phyloP scores from a whole-genome alignment of 495 filamentous ascomycete genomes.

The Mytilinidion resinicola region DNA sequence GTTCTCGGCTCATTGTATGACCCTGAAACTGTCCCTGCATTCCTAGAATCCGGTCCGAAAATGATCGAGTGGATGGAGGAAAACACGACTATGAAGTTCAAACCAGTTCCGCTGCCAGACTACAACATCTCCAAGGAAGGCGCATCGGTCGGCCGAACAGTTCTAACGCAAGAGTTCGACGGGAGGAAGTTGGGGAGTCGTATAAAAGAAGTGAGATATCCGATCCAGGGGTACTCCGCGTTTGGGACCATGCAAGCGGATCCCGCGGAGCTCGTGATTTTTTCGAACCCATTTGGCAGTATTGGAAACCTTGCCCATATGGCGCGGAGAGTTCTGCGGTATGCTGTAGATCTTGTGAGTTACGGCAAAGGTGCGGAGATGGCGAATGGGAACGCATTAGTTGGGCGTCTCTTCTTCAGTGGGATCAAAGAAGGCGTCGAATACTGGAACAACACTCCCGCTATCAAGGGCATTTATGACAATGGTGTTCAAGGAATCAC shows the following conservation, averaged over 20 bases:
- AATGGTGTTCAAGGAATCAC: conserved; percentile 6
- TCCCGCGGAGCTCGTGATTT: not conserved
- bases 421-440: not conserved
- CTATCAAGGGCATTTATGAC: conserved; percentile 1
- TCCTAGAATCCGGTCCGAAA: conserved; percentile 24
- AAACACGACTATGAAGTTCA: conserved; percentile 9
- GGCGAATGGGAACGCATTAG: conserved; percentile 7
- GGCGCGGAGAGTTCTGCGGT: not conserved
- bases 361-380: not conserved
- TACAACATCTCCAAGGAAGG: conserved; percentile 17
- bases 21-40: conserved; percentile 10
- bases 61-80: conserved; percentile 25
- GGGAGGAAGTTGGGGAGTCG: conserved; percentile 19
- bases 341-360: not conserved
- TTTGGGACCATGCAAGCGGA: not conserved
- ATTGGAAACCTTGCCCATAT: not conserved
- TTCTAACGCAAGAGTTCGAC: conserved; percentile 25
- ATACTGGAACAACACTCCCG: not conserved
- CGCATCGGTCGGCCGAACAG: conserved; percentile 10
- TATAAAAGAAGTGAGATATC: not conserved
- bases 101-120: conserved; percentile 19
- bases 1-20: conserved; percentile 20
- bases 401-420: conserved; percentile 24
- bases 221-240: not conserved
- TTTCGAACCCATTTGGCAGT: not conserved